Base-by-base conservation (phyloP, 2,329 filamentous ascomycete genomes). In the Leptographium radiaticola region DNA sequence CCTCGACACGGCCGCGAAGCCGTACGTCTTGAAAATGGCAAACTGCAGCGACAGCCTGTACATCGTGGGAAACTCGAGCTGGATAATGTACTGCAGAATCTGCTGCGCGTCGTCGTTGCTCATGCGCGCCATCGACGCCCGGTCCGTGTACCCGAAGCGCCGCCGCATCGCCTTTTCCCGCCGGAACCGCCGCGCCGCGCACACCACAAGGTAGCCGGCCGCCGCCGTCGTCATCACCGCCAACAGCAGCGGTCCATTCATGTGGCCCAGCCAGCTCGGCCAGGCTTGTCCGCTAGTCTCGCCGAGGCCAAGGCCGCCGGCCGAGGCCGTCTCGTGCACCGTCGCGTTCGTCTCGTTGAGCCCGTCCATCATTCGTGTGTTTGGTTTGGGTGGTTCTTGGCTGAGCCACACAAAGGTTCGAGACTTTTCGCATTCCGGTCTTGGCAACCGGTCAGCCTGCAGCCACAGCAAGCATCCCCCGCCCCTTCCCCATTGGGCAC, bases 1-100 rank as follows among this genome's bases (percentile, higher is more conserved):
- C 52, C 62, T 64, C 9, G 66, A 69, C 34, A 71, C 64, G 20
- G 64, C 64, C 42, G 68, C 64, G 15, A 72, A 62, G 40, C 65
- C 65, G 58, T 72, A 73, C 11, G 71, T 73, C 68, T 70, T 70
- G 59, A 72, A 68, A 16, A 74, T 62, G 39, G 67, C 70, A 33
- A 70, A 63, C 49, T 70, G 67, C 42, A 72, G 58, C 1, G 65
- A 61, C 34, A 69, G 56, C 15, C 67, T 64, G 56, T 67, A 70
- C 34, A 70, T 61, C 11, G 65, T 60, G 0, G 71, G 70, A 39
- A 71, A 72, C 53, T 73, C 70, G 2, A 59, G 56, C 16, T 61
- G 53, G 6, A 61, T 55, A 8, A 70, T 55, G 38, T 63, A 62
- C 55, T 66, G 64, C 16, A 73, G 61, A 56, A 76, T 71, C 53